Evolutionary conservation across 441 rosid genomes (phyloP).

Genomic region (Populus trichocarpa): DNA sequence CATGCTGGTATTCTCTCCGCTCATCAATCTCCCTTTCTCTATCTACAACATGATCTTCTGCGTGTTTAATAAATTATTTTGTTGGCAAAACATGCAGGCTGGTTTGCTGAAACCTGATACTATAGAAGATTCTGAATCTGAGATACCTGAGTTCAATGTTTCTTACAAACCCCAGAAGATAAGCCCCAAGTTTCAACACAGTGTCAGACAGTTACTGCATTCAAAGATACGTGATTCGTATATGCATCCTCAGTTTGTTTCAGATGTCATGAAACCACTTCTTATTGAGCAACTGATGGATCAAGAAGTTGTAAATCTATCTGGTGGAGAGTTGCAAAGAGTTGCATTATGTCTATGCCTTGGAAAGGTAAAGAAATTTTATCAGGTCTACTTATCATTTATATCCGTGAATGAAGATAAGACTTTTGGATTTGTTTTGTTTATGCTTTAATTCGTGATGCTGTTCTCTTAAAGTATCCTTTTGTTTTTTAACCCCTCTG

Average conservation of each 20-base stretch:
- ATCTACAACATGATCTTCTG: not conserved
- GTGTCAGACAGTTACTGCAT: no score
- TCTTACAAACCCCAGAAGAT: no score
- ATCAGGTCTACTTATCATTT: not conserved
- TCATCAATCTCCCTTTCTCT: not conserved
- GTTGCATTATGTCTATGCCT: slow-evolving; percentile 93
- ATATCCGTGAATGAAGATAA: not conserved
- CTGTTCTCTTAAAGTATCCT: no score
- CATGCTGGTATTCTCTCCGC: slow-evolving; percentile 69
- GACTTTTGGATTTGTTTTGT: no score
- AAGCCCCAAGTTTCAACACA: no score
- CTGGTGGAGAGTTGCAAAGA: slow-evolving; percentile 96
- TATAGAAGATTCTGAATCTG: slow-evolving; percentile 65
- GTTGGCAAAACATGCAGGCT: slow-evolving; percentile 47
- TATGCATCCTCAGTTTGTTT: no score
- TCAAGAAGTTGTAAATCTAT: no score
- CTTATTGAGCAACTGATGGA: no score
- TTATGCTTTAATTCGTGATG: no score
- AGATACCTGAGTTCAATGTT: slow-evolving; percentile 4
- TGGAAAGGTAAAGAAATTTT: slow-evolving; percentile 61
- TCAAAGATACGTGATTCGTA: no score
- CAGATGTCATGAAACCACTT: no score
- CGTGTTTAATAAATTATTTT: slow-evolving; percentile 9
- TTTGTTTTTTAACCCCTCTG: no score
- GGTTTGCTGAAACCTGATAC: slow-evolving; percentile 81